A percentile compares a stretch with the other conserved stretches of the same genome.
Evolutionary conservation across 2,329 filamentous ascomycete genomes (phyloP).

Genomic region (Gliomastix tumulicola): DNA sequence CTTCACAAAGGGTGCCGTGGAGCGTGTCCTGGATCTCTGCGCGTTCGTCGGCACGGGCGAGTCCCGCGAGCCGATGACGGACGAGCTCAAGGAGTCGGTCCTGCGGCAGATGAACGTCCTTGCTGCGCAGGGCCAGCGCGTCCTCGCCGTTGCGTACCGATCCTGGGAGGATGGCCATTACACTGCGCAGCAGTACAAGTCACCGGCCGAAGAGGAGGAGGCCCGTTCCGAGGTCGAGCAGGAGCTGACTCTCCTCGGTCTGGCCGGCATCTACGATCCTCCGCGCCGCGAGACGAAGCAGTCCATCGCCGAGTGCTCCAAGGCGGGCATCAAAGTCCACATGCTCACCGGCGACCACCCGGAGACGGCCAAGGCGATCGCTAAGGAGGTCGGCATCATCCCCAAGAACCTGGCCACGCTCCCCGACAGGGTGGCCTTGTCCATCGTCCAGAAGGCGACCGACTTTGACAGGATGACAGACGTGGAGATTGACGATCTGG

Average conservation of each 20-base stretch:
- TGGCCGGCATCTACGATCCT: constrained; percentile 81
- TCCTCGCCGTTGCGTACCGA: constrained; percentile 64
- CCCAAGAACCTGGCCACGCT: constrained; percentile 54
- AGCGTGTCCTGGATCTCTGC: constrained; percentile 53
- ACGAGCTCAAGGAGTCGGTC: constrained; percentile 40
- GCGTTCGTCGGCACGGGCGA: constrained; percentile 35
- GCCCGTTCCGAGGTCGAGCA: constrained; percentile 58
- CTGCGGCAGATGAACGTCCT: constrained; percentile 50
- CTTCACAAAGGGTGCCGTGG: constrained; percentile 57
- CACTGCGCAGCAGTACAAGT: constrained; percentile 15
- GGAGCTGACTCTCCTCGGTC: constrained; percentile 67
- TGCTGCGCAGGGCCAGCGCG: constrained; percentile 62
- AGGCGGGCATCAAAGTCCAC: constrained; percentile 71
- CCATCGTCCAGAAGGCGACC: constrained; percentile 67
- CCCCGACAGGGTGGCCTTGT: constrained; percentile 54
- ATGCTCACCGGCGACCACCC: constrained; percentile 83
- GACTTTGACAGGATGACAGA: constrained; percentile 69
- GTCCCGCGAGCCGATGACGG: constrained; percentile 36
- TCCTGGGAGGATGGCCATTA: constrained; percentile 47
- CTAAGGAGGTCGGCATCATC: constrained; percentile 71
- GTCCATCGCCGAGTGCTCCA: constrained; percentile 63
- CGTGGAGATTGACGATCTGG: constrained; percentile 55
- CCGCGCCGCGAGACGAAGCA: constrained; percentile 73
- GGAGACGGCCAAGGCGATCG: constrained; percentile 71
- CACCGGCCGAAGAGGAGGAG: constrained; percentile 28